These are phyloP conservation scores for Eragrostis curvula DNA, from an alignment of 176 grass and related monocot genomes.

Conservation along the genomic window DNA sequence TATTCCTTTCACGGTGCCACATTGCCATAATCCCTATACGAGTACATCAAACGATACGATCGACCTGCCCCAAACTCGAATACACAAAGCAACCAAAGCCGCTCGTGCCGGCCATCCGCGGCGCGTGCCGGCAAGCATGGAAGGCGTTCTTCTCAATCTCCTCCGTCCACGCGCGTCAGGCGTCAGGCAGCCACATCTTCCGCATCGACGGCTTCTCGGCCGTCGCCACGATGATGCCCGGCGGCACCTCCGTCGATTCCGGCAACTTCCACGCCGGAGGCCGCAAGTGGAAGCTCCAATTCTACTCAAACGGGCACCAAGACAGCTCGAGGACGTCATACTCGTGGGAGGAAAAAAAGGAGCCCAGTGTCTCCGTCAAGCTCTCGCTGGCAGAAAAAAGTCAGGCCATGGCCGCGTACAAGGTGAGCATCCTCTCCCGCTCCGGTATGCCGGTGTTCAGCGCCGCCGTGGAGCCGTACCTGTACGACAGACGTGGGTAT, in stretches of 20 bases:
- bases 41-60: too few relatives aligned
- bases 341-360: too few relatives aligned
- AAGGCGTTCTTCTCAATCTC: too few relatives aligned
- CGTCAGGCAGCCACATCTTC: not conserved
- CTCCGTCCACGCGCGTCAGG: not conserved
- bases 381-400: not conserved
- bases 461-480: not conserved
- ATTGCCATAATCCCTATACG: too few relatives aligned
- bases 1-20: too few relatives aligned
- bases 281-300: not conserved
- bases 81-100: too few relatives aligned
- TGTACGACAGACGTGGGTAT: not conserved
- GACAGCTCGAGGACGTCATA: too few relatives aligned
- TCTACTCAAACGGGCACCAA: constrained; percentile 13
- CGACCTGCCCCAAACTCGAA: too few relatives aligned
- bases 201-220: constrained; percentile 7
- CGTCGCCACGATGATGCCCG: not conserved
- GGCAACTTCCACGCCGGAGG: not conserved
- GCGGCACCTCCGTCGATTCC: not conserved
- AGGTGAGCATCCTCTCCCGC: too few relatives aligned
- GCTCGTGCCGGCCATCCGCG: too few relatives aligned
- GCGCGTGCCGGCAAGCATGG: too few relatives aligned
- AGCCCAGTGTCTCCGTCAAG: not conserved
- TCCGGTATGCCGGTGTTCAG: not conserved
- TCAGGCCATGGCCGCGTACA: not conserved